Base-by-base conservation (phyloP, 768 basidiomycete genomes). In the Calocybe cyanea region DNA sequence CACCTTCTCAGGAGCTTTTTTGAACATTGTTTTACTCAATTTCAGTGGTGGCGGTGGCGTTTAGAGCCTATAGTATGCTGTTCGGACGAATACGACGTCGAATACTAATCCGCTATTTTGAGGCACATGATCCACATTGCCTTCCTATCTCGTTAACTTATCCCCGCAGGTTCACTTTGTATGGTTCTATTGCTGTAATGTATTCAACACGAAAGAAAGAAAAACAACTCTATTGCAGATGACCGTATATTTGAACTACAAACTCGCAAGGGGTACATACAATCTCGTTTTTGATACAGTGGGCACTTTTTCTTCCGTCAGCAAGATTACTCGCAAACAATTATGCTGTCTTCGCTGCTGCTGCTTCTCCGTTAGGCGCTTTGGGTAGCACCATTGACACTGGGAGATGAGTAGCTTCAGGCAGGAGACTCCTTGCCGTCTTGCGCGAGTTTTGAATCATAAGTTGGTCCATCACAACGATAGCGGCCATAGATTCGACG, bases 401-500 rank as follows among this genome's bases (percentile, higher is more conserved):
- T 3, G 95, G 95, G 19, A 98, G 76, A n/a, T 90, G 92, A 18
- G 81, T 85, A 57, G 94, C 66, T 13, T 5, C 25, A 15, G 94
- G 92, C n/a, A 98, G 77, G 30, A 92, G 69, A 39, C 78, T 69
- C 6, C 85, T 77, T 1, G 94, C 80, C 1, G 84, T 71, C 61
- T 75, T 75, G 40, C 95, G 82, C 7, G 93, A 75, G 53, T 92
- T 89, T 68, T 98, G 95, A 47, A 90, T 82, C 32, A 97, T 76
- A 47, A 97, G 73, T 58, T 87, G 81, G 62, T 99, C 96, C 85
- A 99, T 91, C 54, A 96, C 77, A 48, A 97, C 95, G 39, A 98
- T 75, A 20, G 87, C 85, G 0, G 95, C 92, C 96, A 99, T 99
- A 0, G 91, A 83, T 69, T 99, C 96, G 35, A 98, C 95, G 57